Percentiles rank a stretch among this genome's conserved stretches.
Conservation (phyloP, 176 grass and related monocot genomes). For the Musa itinerans region DNA sequence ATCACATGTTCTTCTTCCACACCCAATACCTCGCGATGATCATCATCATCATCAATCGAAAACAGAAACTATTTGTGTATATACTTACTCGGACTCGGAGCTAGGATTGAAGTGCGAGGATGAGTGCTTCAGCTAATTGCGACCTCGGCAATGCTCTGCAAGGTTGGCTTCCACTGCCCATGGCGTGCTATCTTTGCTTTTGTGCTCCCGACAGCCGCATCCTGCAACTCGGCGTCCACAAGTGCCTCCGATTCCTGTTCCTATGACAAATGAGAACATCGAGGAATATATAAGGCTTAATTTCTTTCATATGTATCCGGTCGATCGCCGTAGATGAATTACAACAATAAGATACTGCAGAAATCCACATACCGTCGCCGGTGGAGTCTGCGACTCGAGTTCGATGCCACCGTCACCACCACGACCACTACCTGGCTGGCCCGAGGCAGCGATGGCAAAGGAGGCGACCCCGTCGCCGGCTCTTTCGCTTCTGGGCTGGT, state of each 20-base stretch:
- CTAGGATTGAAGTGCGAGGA: too few relatives aligned
- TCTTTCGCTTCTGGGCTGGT: background rate
- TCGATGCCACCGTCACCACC: background rate
- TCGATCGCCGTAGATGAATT: too few relatives aligned
- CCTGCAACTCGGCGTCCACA: background rate
- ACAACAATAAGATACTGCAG: too few relatives aligned
- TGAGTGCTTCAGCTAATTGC: background rate
- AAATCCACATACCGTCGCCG: background rate
- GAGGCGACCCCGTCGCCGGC: background rate
- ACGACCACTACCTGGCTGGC: background rate
- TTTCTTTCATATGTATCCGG: too few relatives aligned
- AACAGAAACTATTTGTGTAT: too few relatives aligned
- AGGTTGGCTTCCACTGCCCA: conserved; percentile 11
- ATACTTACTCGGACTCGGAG: too few relatives aligned
- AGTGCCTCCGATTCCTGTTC: background rate
- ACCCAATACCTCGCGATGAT: too few relatives aligned
- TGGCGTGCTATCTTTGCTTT: background rate
- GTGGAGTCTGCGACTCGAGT: background rate
- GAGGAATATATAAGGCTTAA: too few relatives aligned
- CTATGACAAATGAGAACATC: background rate
- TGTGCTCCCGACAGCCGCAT: background rate
- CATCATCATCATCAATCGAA: too few relatives aligned
- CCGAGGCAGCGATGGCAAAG: background rate
- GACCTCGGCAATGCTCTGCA: conserved; percentile 6
- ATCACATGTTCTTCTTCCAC: too few relatives aligned